A percentile compares a stretch with the other conserved stretches of the same genome.
Evolutionary conservation across 495 filamentous ascomycete species (phyloP).

Genomic region (Tuber calosporum): DNA sequence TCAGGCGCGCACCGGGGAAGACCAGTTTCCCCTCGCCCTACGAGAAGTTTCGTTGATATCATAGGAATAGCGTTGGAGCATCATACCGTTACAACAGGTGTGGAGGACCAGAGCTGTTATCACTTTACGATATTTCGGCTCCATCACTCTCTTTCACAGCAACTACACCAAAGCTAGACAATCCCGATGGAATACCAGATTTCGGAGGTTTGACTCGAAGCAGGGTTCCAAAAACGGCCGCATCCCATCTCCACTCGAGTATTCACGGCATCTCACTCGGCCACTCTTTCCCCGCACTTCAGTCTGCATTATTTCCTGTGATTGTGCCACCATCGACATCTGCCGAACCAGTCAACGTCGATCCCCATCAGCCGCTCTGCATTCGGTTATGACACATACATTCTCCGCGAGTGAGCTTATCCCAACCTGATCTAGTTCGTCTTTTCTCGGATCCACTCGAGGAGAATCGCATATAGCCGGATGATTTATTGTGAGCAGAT

Average conservation of each 20-base stretch:
- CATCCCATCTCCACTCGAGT: background rate
- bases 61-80: background rate
- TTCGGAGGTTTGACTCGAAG: background rate
- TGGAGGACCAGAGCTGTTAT: background rate
- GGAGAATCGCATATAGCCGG: background rate
- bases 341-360: background rate
- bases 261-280: background rate
- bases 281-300: background rate
- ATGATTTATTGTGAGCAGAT: background rate
- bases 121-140: background rate
- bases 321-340: background rate
- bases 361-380: background rate
- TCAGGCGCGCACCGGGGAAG: background rate
- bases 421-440: background rate
- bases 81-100: background rate
- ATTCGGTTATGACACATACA: constrained; percentile 3
- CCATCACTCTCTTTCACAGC: background rate
- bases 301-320: background rate
- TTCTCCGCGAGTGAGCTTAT: background rate
- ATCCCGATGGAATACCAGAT: background rate
- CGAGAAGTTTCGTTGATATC: background rate
- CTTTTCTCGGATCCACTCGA: background rate
- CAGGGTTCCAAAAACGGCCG: background rate
- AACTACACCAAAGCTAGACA: background rate
- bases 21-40: background rate